Percentiles rank a stretch among this genome's conserved stretches.
phyloP scores from a whole-genome alignment of 2,329 filamentous ascomycete genomes.

The Colletotrichum graminicola region DNA sequence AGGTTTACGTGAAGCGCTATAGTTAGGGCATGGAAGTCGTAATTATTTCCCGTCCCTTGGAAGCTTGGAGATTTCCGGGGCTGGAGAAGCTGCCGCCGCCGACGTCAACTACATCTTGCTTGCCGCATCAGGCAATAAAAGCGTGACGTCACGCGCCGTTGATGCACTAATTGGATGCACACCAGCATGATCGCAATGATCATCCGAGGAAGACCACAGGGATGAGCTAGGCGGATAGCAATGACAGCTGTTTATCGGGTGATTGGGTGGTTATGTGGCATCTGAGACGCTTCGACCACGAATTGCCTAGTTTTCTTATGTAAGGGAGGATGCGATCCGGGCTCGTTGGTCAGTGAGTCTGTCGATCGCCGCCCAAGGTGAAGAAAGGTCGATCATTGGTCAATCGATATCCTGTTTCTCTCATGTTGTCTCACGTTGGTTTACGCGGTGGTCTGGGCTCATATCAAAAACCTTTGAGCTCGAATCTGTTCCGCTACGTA shows the following conservation, averaged over 20 bases:
- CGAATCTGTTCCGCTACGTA: neutral
- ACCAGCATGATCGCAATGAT: conserved; percentile 22
- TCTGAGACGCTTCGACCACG: neutral
- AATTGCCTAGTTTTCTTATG: neutral
- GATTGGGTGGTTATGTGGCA: conserved; percentile 11
- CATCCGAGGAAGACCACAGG: conserved; percentile 29
- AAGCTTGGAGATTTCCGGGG: neutral
- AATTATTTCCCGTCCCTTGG: neutral
- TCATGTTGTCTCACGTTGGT: neutral
- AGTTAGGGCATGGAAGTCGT: conserved; percentile 19
- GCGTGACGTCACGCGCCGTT: conserved; percentile 36
- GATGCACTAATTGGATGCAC: conserved; percentile 11
- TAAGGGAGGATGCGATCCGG: neutral
- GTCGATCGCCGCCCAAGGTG: neutral
- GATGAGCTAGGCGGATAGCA: conserved; percentile 7
- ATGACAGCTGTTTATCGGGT: conserved; percentile 26
- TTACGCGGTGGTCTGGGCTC: neutral
- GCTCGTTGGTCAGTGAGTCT: conserved; percentile 7
- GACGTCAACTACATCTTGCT: conserved; percentile 34
- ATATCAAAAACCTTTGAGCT: neutral
- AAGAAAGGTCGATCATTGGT: conserved; percentile 23
- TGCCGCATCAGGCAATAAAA: conserved; percentile 18
- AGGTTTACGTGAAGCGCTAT: neutral
- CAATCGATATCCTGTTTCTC: neutral
- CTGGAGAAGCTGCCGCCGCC: conserved; percentile 33